phyloP scores from a whole-genome alignment of 2,329 filamentous ascomycete species.

The Calycina herbarum region DNA sequence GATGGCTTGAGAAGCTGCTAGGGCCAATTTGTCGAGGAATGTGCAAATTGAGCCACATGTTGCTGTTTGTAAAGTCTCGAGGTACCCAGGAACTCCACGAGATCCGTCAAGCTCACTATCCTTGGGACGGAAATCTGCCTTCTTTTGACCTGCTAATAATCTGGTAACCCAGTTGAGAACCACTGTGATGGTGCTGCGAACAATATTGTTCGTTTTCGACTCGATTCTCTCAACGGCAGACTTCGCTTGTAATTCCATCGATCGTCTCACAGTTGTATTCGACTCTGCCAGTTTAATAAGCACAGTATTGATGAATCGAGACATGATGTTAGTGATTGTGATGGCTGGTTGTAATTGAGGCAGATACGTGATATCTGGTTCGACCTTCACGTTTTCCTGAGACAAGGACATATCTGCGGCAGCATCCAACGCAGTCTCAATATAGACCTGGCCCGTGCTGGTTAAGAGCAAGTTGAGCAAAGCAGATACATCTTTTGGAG shows the following conservation, averaged over 20 bases:
- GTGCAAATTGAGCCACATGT: conserved; percentile 80
- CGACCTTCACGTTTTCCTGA: conserved; percentile 76
- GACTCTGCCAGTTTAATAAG: conserved; percentile 85
- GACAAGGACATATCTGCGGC: conserved; percentile 70
- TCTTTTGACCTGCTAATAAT: conserved; percentile 66
- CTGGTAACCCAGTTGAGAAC: conserved; percentile 62
- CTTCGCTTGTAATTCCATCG: conserved; percentile 67
- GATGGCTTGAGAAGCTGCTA: conserved; percentile 65
- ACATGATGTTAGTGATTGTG: conserved; percentile 88
- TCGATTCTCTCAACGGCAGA: conserved; percentile 62
- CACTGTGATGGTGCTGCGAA: conserved; percentile 67
- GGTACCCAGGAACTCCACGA: conserved; percentile 45
- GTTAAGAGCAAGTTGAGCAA: conserved; percentile 80
- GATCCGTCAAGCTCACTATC: conserved; percentile 57
- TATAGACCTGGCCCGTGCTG: conserved; percentile 82
- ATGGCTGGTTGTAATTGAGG: conserved; percentile 77
- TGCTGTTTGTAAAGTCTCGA: conserved; percentile 80
- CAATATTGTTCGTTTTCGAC: conserved; percentile 66
- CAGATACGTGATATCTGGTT: conserved; percentile 86
- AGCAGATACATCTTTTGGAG: conserved; percentile 88
- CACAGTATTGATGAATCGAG: conserved; percentile 86
- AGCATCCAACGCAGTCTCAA: conserved; percentile 67
- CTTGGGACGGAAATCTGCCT: conserved; percentile 68
- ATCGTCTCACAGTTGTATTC: conserved; percentile 80
- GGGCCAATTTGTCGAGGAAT: conserved; percentile 72